Conservation (phyloP, 495 filamentous ascomycete species). For the Penicillium diatomitis region DNA sequence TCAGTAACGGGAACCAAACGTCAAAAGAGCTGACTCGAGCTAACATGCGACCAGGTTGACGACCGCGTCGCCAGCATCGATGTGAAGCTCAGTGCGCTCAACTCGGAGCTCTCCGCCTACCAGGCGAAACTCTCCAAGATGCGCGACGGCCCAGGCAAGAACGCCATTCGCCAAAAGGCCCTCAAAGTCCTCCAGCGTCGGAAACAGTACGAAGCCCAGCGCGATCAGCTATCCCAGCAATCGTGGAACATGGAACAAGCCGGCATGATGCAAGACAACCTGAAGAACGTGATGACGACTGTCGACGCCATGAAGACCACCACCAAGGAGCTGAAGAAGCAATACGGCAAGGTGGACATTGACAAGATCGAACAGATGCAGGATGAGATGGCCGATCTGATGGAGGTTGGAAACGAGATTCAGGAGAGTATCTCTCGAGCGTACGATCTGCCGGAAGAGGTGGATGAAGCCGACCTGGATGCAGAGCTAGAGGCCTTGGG, state of each 20-base stretch:
- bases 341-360: conserved; percentile 94
- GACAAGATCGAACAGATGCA: conserved; percentile 97
- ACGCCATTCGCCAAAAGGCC: conserved; percentile 85
- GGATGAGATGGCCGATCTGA: conserved; percentile 97
- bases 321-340: conserved; percentile 85
- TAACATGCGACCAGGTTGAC: conserved; percentile 51
- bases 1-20: background rate
- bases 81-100: conserved; percentile 86
- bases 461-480: conserved; percentile 95
- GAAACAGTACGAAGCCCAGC: conserved; percentile 89
- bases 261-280: conserved; percentile 97
- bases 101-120: conserved; percentile 82
- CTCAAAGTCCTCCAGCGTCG: conserved; percentile 93
- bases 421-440: conserved; percentile 89
- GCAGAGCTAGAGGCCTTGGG: conserved; percentile 93
- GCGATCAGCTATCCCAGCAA: conserved; percentile 89
- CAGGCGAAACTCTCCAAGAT: conserved; percentile 84
- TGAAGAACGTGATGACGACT: conserved; percentile 97
- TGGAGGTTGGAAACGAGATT: conserved; percentile 98
- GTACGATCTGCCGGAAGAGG: conserved; percentile 94
- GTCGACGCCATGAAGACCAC: conserved; percentile 96
- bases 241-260: conserved; percentile 99
- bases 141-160: conserved; percentile 94
- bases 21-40: conserved; percentile 3
- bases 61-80: conserved; percentile 81